These are phyloP conservation scores for Vitis amurensis DNA, from an alignment of 164 flowering plant species.

Conservation along the genomic window DNA sequence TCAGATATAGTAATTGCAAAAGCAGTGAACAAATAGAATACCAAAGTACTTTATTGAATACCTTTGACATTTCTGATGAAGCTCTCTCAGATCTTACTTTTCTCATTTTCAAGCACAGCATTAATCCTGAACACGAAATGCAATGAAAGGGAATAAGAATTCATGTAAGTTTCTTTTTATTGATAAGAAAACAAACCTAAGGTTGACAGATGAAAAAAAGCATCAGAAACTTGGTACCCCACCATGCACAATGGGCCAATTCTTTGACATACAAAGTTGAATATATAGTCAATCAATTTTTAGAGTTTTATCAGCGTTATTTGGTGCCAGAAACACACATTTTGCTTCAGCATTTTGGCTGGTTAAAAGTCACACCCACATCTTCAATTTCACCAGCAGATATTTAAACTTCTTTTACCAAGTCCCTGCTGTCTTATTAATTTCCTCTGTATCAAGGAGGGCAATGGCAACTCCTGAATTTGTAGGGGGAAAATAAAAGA, in stretches of 20 bases:
- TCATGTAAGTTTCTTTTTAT: background rate
- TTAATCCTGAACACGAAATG: slow-evolving; percentile 43
- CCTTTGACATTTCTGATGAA: slow-evolving; percentile 84
- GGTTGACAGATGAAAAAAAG: background rate
- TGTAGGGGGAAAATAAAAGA: too few species aligned
- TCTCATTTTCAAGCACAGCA: slow-evolving; percentile 70
- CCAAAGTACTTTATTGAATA: slow-evolving; percentile 14
- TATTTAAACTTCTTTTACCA: background rate
- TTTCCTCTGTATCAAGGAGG: too few species aligned
- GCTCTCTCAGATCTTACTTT: slow-evolving; percentile 78
- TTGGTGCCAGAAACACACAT: background rate
- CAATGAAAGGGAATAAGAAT: background rate
- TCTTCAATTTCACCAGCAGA: background rate
- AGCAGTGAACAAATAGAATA: background rate
- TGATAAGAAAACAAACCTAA: too few species aligned
- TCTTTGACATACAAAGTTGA: background rate
- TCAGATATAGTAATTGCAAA: too few species aligned
- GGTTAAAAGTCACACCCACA: background rate
- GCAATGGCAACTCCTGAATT: too few species aligned
- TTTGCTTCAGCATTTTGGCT: background rate
- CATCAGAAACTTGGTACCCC: background rate
- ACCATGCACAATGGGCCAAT: background rate
- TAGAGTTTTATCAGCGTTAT: background rate
- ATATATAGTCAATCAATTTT: background rate
- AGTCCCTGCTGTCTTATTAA: too few species aligned